Evolutionary conservation across 805 yeast species (phyloP).

Genomic region (Cyberlindnera suaveolens): DNA sequence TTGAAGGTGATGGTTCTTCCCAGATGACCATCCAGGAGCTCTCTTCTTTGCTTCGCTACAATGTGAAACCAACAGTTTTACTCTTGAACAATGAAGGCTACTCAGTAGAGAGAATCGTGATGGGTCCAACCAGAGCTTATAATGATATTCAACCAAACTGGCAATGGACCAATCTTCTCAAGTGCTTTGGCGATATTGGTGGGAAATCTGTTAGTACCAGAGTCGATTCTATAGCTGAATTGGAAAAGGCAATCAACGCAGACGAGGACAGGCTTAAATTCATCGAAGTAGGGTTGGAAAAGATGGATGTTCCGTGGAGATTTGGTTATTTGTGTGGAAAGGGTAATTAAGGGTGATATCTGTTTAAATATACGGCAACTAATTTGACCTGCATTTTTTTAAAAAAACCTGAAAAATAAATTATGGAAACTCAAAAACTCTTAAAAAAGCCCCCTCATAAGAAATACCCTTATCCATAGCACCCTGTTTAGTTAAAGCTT

Average conservation of each 20-base stretch:
- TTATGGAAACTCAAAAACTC: too few species aligned
- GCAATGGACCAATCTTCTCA: conserved; percentile 42
- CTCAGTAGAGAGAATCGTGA: conserved; percentile 58
- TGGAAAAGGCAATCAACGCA: conserved; percentile 5
- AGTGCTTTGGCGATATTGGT: conserved; percentile 50
- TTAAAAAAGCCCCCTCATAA: too few species aligned
- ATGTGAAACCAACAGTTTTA: conserved; percentile 50
- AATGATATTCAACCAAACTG: conserved; percentile 56
- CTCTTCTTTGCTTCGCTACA: conserved; percentile 50
- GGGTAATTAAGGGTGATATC: too few species aligned
- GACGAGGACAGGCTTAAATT: conserved; percentile 40
- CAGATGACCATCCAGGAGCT: conserved; percentile 63
- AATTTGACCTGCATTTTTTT: too few species aligned
- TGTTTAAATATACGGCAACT: too few species aligned
- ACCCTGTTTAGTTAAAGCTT: not conserved
- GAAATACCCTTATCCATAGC: too few species aligned
- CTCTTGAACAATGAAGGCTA: conserved; percentile 62
- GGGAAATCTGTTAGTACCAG: conserved; percentile 32
- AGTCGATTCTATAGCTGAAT: conserved; percentile 30
- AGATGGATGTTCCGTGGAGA: conserved; percentile 51
- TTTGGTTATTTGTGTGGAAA: conserved; percentile 7
- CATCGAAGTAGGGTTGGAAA: conserved; percentile 51
- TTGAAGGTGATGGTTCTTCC: conserved; percentile 66
- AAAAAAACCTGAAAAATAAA: too few species aligned
- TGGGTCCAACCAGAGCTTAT: conserved; percentile 47